These are phyloP conservation scores for Litsea cubeba DNA, from an alignment of 164 flowering plant genomes.

Conservation along the genomic window DNA sequence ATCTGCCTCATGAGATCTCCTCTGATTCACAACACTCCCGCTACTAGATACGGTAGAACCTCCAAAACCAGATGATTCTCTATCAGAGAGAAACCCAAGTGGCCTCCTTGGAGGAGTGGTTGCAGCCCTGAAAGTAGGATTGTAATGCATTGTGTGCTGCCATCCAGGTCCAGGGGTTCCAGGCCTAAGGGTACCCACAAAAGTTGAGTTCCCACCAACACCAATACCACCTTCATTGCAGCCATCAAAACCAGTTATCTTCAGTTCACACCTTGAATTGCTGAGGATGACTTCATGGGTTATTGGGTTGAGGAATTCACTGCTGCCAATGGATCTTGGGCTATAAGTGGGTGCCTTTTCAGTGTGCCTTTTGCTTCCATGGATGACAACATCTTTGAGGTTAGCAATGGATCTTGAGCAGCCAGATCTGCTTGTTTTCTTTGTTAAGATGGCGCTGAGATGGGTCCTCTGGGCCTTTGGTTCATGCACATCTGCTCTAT, in stretches of 20 bases:
- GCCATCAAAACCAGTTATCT: constrained; percentile 61
- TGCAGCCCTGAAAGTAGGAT: constrained; percentile 39
- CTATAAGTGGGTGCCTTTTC: constrained; percentile 83
- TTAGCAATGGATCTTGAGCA: constrained; percentile 96
- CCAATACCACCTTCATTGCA: constrained; percentile 26
- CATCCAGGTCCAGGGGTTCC: constrained; percentile 97
- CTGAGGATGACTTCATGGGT: constrained; percentile 89
- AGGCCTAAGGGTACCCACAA: constrained; percentile 82
- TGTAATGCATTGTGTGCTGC: constrained; percentile 54
- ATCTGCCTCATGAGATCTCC: constrained; percentile 37
- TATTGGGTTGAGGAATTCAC: constrained; percentile 84
- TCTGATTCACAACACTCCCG: constrained; percentile 15
- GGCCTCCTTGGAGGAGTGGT: constrained; percentile 46
- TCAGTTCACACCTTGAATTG: constrained; percentile 86
- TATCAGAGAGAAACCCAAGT: constrained; percentile 31
- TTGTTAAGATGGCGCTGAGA: constrained; percentile 61
- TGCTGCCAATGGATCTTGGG: constrained; percentile 96
- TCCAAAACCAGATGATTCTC: constrained; percentile 34
- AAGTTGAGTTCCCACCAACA: constrained; percentile 39
- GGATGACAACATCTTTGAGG: constrained; percentile 91
- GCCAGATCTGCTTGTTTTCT: constrained; percentile 69
- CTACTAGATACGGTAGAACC: constrained; percentile 19
- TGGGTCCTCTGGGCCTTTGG: constrained; percentile 56
- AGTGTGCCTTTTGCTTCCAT: constrained; percentile 65
- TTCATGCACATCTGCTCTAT: constrained; percentile 77